A percentile compares a stretch with the other conserved stretches of the same genome.
Evolutionary conservation across 2,329 filamentous ascomycete genomes (phyloP).

Genomic region (Pseudogymnoascus sp.): DNA sequence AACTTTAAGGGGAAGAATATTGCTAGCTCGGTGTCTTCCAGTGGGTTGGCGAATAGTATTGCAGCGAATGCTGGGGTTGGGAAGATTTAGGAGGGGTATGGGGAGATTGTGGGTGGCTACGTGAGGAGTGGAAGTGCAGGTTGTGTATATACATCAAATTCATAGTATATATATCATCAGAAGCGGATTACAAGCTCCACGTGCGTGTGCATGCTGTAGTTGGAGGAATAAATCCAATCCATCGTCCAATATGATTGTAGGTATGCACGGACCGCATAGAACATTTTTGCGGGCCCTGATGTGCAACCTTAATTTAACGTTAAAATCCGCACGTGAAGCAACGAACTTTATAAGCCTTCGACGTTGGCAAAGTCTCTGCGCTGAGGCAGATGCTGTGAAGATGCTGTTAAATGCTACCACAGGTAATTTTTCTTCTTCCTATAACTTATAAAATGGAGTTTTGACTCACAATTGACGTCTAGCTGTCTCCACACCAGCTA

Average conservation of each 20-base stretch:
- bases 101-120: too few relatives aligned
- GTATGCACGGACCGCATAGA: not conserved
- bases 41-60: slow-evolving; percentile 25
- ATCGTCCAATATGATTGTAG: not conserved
- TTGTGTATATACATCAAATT: not conserved
- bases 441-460: not conserved
- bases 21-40: slow-evolving; percentile 21
- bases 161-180: not conserved
- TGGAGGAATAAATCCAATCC: not conserved
- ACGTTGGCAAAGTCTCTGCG: not conserved
- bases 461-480: slow-evolving; percentile 17
- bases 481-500: slow-evolving; percentile 59
- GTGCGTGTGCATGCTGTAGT: not conserved
- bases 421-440: slow-evolving; percentile 17
- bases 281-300: not conserved
- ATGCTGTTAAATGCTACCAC: slow-evolving; percentile 30
- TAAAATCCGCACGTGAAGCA: not conserved
- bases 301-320: not conserved
- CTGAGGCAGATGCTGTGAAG: not conserved
- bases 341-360: not conserved
- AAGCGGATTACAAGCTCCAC: not conserved
- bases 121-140: not conserved
- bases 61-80: slow-evolving; percentile 27
- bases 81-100: slow-evolving; percentile 13
- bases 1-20: slow-evolving; percentile 27